Base-by-base conservation (phyloP, 192 early-diverging fungal species). In the Coemansia sp. region DNA sequence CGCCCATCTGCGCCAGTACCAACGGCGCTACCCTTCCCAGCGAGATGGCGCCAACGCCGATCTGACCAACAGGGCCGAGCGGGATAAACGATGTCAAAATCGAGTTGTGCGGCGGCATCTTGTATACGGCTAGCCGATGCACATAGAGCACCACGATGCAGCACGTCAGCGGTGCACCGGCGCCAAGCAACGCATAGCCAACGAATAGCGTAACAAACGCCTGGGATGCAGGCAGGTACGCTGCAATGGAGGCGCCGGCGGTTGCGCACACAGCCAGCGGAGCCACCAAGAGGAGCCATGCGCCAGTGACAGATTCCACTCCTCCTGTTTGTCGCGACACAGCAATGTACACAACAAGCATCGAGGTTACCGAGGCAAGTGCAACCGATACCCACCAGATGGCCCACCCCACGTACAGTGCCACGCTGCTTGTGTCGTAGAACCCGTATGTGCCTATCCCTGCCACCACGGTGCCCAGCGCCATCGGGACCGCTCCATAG, bases 401-500 rank as follows among this genome's bases (percentile, higher is more conserved):
- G 15, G 40, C 13, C 40, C 40, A 43, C 18, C 40, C 40, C 15
- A 75, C 18, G 13, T 61, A 61, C 18, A 43, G 40, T 18, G 18
- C 13, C 1, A 4, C 40, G 18, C 4, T 13, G 40, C 18, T 43
- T 43, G 40, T 43, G 15, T 43, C 40, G 40, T 43, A 43, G 40
- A 43, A 43, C 4, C 34, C 46, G 23, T 4, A n/a, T 18, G 53
- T 34, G 8, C 42, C 39, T 23, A 58, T 42, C 33, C 53, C 31
- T 4, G 18, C 13, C n/a, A 71, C 79, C 42, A 79, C 59, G 7
- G 83, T 79, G 1, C 63, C 71, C 10, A 86, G 49, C 15, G 75
- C 56, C 83, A 86, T 82, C 0, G 84, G 79, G 3, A 84, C 55
- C 0, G 79, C 79, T 4, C 84, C 84, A 21, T 83, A 66, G 70